These are phyloP conservation scores for Amylostereum chailletii DNA, from an alignment of 1,284 basidiomycete species.

Conservation along the genomic window DNA sequence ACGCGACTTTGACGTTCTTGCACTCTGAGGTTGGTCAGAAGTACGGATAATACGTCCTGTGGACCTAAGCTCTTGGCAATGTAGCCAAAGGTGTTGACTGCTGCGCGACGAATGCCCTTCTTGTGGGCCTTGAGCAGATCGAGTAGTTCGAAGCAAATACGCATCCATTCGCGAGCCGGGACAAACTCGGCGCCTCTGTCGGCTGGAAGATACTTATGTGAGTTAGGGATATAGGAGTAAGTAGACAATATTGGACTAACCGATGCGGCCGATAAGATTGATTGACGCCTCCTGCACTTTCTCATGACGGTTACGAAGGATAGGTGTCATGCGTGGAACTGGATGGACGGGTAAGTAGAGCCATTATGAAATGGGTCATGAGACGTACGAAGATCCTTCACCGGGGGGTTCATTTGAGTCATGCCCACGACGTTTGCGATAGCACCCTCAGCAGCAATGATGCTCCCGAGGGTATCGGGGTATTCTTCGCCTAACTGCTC, in stretches of 20 bases:
- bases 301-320: constrained; percentile 97
- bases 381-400: constrained; percentile 90
- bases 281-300: constrained; percentile 99
- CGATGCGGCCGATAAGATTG: constrained; percentile 98
- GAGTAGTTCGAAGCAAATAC: constrained; percentile 97
- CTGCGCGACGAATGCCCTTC: constrained; percentile 96
- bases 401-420: constrained; percentile 99
- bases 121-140: constrained; percentile 99
- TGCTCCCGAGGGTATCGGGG: constrained; percentile 95
- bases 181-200: constrained; percentile 99
- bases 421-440: constrained; percentile 99
- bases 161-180: constrained; percentile 99
- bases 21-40: constrained; percentile 94
- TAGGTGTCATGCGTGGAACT: constrained; percentile 99
- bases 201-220: constrained; percentile 35
- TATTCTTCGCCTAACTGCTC: constrained; percentile 99
- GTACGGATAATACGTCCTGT: constrained; percentile 94
- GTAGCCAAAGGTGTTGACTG: constrained; percentile 99
- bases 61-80: constrained; percentile 99
- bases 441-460: constrained; percentile 96
- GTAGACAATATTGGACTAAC: constrained; percentile 28
- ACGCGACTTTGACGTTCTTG: constrained; percentile 99
- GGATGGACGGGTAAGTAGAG: constrained; percentile 12
- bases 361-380: constrained; percentile 4
- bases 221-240: constrained; percentile 2